These are phyloP conservation scores for Emiliania huxleyi DNA, from an alignment of 78 protist genomes.

Conservation along the genomic window DNA sequence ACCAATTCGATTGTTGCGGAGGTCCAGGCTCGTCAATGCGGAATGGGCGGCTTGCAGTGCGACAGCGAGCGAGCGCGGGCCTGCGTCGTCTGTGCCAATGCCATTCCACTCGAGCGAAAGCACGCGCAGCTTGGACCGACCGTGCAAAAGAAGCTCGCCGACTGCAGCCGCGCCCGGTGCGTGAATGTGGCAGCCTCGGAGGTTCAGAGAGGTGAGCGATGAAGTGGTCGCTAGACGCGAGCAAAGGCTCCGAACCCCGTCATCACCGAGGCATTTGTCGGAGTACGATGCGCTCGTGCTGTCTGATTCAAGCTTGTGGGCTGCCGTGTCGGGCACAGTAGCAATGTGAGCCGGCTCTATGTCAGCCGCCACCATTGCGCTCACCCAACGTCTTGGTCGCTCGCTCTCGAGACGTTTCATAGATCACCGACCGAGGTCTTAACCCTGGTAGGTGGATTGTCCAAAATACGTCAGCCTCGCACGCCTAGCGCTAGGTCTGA, in stretches of 20 bases:
- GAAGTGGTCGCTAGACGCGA: neutral
- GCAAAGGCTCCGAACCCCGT: neutral
- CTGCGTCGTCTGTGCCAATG: conserved; percentile 45
- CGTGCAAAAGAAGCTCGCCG: neutral
- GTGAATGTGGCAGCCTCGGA: conserved; percentile 40
- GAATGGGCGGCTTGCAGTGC: neutral
- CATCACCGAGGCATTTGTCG: neutral
- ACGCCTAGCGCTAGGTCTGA: no score
- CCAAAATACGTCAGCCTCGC: no score
- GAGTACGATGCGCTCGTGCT: no score
- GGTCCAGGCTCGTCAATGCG: conserved; percentile 32
- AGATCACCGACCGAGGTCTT: no score
- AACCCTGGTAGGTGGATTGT: no score
- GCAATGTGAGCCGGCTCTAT: no score
- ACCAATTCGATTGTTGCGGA: conserved; percentile 50
- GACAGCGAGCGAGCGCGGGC: neutral
- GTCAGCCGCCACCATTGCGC: no score
- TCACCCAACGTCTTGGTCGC: no score
- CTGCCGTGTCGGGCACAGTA: no score
- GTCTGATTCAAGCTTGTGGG: no score
- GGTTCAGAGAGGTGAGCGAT: neutral
- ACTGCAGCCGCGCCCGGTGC: conserved; percentile 36
- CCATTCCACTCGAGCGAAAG: conserved; percentile 51
- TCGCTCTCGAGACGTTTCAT: no score
- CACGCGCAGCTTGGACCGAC: neutral